These are phyloP conservation scores for Saturnispora mendoncae DNA, from an alignment of 805 yeast species.

Conservation along the genomic window DNA sequence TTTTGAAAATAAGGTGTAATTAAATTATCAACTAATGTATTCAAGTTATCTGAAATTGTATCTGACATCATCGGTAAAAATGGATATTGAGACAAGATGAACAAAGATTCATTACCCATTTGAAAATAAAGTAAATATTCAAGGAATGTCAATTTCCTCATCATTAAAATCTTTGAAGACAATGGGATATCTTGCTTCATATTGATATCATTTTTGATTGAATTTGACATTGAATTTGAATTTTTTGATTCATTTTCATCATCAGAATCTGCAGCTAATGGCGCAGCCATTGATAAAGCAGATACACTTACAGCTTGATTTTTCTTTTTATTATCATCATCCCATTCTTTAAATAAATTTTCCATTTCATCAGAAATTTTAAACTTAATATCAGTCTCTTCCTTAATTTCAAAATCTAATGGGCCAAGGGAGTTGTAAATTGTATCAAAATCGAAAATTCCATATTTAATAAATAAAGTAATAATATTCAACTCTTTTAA, in stretches of 20 bases:
- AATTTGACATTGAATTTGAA: neutral
- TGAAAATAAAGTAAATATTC: slow-evolving; percentile 51
- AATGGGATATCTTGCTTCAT: slow-evolving; percentile 4
- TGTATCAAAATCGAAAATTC: slow-evolving; percentile 54
- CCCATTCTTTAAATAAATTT: slow-evolving; percentile 35
- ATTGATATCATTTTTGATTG: neutral
- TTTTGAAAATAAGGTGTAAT: slow-evolving; percentile 40
- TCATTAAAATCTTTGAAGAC: slow-evolving; percentile 14
- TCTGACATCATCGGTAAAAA: slow-evolving; percentile 46
- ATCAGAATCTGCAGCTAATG: slow-evolving; percentile 60
- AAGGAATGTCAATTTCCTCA: slow-evolving; percentile 39
- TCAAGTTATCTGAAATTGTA: slow-evolving; percentile 38
- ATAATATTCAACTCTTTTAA: slow-evolving; percentile 26
- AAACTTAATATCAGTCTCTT: slow-evolving; percentile 15
- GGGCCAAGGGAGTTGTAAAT: slow-evolving; percentile 53
- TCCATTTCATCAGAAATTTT: slow-evolving; percentile 29
- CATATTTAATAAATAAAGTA: slow-evolving; percentile 55
- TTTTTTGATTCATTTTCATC: slow-evolving; percentile 26
- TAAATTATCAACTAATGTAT: slow-evolving; percentile 39
- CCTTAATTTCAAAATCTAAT: slow-evolving; percentile 18
- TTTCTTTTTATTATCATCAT: slow-evolving; percentile 42
- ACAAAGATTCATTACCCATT: slow-evolving; percentile 51
- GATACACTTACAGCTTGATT: slow-evolving; percentile 58
- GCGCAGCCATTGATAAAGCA: slow-evolving; percentile 84
- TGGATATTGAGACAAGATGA: slow-evolving; percentile 53